These are phyloP conservation scores for Eustoma russellianum DNA, from an alignment of 257 asterid species.

Conservation along the genomic window DNA sequence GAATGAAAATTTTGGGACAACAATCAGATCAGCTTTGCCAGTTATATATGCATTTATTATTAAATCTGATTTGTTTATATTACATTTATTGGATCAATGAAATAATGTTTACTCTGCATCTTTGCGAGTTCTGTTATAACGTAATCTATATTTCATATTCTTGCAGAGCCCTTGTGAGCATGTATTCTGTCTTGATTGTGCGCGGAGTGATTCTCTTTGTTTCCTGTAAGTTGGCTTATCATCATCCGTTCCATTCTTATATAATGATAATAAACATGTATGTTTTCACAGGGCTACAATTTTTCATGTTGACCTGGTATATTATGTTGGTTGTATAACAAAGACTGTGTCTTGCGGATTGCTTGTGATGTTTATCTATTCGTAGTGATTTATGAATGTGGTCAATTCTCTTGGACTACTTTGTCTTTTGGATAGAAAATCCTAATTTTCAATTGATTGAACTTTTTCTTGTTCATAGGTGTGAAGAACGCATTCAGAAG, in stretches of 20 bases:
- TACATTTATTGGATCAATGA: background rate
- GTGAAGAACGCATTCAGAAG: slow-evolving; percentile 87
- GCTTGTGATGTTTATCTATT: background rate
- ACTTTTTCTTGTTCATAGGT: slow-evolving; percentile 33
- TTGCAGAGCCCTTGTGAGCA: slow-evolving; percentile 98
- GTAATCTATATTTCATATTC: slow-evolving; percentile 11
- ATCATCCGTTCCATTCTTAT: background rate
- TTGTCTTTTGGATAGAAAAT: slow-evolving; percentile 5
- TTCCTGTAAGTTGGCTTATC: slow-evolving; percentile 59
- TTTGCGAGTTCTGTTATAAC: background rate
- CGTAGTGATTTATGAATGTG: background rate
- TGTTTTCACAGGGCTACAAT: no score
- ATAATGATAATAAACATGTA: background rate
- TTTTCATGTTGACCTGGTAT: no score
- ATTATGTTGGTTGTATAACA: background rate
- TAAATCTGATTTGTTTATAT: background rate
- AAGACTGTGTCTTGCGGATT: background rate
- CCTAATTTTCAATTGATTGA: background rate
- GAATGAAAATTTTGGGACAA: no score
- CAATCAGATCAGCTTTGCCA: background rate
- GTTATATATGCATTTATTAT: background rate
- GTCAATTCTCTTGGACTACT: background rate
- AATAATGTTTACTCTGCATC: no score
- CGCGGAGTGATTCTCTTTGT: slow-evolving; percentile 88
- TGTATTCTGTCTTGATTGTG: slow-evolving; percentile 92